Percentiles rank a stretch among this genome's conserved stretches.
These are phyloP conservation scores for Phyllosticta paracitricarpa DNA, from an alignment of 2,329 filamentous ascomycete genomes.

Conservation along the genomic window DNA sequence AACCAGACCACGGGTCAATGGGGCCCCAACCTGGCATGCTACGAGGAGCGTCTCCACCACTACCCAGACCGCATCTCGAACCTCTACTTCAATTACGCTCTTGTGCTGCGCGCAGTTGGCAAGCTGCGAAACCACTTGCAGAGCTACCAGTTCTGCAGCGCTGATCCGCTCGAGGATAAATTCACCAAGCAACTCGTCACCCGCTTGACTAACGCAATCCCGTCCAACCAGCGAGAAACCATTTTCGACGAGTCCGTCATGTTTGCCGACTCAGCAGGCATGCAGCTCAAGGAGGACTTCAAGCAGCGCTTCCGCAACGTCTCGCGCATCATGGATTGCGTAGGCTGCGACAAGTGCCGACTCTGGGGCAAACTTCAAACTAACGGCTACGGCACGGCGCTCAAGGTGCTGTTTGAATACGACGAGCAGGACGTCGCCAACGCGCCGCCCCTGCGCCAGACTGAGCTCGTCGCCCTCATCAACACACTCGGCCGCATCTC, in stretches of 20 bases:
- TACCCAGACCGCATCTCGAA: slow-evolving; percentile 91
- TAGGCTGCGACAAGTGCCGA: slow-evolving; percentile 96
- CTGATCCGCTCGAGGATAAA: slow-evolving; percentile 68
- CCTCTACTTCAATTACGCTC: slow-evolving; percentile 96
- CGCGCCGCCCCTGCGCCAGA: slow-evolving; percentile 68
- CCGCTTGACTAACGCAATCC: slow-evolving; percentile 61
- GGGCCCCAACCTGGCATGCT: slow-evolving; percentile 85
- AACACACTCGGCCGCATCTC: slow-evolving; percentile 88
- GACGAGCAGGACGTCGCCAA: slow-evolving; percentile 55
- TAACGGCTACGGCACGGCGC: slow-evolving; percentile 82
- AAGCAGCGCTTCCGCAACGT: slow-evolving; percentile 95
- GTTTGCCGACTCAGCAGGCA: slow-evolving; percentile 61
- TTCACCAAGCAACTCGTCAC: slow-evolving; percentile 74
- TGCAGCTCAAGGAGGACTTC: slow-evolving; percentile 91
- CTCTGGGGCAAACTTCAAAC: slow-evolving; percentile 98
- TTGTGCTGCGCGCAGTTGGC: slow-evolving; percentile 82
- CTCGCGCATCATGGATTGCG: slow-evolving; percentile 94
- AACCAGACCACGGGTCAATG: slow-evolving; percentile 92
- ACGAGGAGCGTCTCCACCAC: slow-evolving; percentile 71
- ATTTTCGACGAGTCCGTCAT: slow-evolving; percentile 94
- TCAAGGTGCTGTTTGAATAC: slow-evolving; percentile 94
- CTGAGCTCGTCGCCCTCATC: slow-evolving; percentile 86
- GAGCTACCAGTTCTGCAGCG: slow-evolving; percentile 84
- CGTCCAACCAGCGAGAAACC: slow-evolving; percentile 45
- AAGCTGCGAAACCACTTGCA: slow-evolving; percentile 78